phyloP scores from a whole-genome alignment of 225 moss, liverwort and hornwort species.

The Ulota crispa region DNA sequence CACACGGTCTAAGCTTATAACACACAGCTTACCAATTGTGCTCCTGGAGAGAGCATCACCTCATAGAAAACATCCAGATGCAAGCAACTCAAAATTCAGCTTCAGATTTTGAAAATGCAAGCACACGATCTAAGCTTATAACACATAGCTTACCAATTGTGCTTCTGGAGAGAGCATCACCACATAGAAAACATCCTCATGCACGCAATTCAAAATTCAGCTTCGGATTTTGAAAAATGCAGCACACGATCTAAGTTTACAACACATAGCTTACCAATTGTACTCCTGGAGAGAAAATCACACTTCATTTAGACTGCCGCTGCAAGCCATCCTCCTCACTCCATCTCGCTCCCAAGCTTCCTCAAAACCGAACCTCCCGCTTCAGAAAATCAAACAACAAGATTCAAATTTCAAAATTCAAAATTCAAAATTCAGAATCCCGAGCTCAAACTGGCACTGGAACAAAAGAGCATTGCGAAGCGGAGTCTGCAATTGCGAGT shows the following conservation, averaged over 20 bases:
- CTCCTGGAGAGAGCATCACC: constrained; percentile 26
- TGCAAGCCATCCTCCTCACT: constrained; percentile 21
- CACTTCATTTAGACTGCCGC: constrained; percentile 32
- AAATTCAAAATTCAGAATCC: neutral
- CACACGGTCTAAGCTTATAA: neutral
- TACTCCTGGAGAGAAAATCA: constrained; percentile 26
- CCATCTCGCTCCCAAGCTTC: neutral
- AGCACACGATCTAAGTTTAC: neutral
- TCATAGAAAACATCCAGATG: too few relatives aligned
- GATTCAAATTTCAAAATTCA: neutral
- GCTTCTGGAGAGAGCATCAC: too few relatives aligned
- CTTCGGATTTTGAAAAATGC: neutral
- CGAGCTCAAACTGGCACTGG: neutral
- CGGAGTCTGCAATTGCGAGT: neutral
- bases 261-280: constrained; percentile 21
- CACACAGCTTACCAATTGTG: constrained; percentile 24
- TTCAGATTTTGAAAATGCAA: neutral
- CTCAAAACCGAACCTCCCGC: neutral
- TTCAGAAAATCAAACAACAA: neutral
- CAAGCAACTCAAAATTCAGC: neutral
- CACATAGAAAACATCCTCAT: too few relatives aligned
- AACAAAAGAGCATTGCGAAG: neutral
- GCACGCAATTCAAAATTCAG: neutral
- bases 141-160: too few relatives aligned
- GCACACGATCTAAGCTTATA: neutral